Base-by-base conservation (phyloP, 129 eudicot species). In the Sambucus nigra region DNA sequence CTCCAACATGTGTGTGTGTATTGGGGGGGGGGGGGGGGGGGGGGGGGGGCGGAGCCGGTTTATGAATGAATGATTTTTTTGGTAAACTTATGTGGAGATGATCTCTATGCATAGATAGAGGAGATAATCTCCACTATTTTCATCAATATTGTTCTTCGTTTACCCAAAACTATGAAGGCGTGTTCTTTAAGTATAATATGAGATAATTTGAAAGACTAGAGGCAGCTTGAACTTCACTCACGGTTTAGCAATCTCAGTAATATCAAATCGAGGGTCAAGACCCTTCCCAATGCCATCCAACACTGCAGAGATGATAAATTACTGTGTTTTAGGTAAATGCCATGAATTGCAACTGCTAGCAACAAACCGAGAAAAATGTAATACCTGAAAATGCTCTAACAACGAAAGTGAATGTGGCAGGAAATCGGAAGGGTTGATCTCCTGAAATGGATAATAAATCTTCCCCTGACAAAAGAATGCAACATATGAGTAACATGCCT, bases 281-380 rank as follows among this genome's bases (percentile, higher is more conserved):
- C 99, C 99, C 69, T 91, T 91, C 57, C 99, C 99, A 67, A 91
- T 91, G 58, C 99, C 99, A 77, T 91, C 99, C 64, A 91, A 65
- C 35, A 91, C 99, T 91, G 86, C 27, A 62, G 28, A 20, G 27
- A 61, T 45, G 33, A 59, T 5, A 8, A 31, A 19, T 44, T 55
- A 31, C 7, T 18, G 22, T 20, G 23, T 28, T 4, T 14, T 35
- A 33, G 23, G 4, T 2, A 18, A 25, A 51, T 35, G 46, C 28
- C 21, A 47, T 17, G 16, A 1, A 32, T 17, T 44, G 18, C 14
- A 26, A 13, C 11, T 50, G 20, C 25, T n/a, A 29, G 33, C 38
- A 55, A 16, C 39, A 13, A 5, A 18, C 12, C 51, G 31, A 12
- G n/a, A 15, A 39, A 32, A 50, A n/a, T 12, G 20, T 17, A 47